Percentiles rank a stretch among this genome's conserved stretches.
These are phyloP conservation scores for Tetracladium marchalianum DNA, from an alignment of 495 filamentous ascomycete genomes.

Conservation along the genomic window DNA sequence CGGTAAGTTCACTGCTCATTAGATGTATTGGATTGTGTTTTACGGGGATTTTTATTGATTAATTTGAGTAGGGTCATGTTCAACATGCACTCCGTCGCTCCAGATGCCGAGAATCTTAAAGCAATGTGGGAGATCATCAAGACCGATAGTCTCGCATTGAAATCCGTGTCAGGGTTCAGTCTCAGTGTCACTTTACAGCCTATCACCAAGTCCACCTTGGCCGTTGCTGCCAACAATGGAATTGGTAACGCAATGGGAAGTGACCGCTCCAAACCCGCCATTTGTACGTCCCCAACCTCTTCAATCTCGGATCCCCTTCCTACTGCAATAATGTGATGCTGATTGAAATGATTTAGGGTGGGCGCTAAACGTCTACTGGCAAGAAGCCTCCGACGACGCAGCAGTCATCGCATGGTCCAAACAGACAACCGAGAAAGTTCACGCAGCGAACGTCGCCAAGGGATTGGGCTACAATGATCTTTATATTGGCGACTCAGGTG, in stretches of 20 bases:
- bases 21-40: no score
- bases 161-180: background rate
- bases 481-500: constrained; percentile 9
- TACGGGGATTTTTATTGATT: background rate
- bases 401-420: background rate
- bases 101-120: background rate
- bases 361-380: background rate
- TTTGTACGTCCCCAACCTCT: constrained; percentile 1
- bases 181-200: background rate
- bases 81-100: background rate
- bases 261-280: background rate
- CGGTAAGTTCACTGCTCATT: background rate
- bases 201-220: background rate
- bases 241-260: constrained; percentile 7
- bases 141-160: background rate
- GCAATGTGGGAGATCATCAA: background rate
- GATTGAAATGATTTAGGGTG: background rate
- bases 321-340: no score
- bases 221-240: constrained; percentile 6
- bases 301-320: background rate
- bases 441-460: background rate
- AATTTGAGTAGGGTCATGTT: background rate
- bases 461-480: background rate
- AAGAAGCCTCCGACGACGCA: background rate
- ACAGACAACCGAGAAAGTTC: background rate